Conservation (phyloP, 2,329 filamentous ascomycete genomes). For the Mollisia scopiformis region DNA sequence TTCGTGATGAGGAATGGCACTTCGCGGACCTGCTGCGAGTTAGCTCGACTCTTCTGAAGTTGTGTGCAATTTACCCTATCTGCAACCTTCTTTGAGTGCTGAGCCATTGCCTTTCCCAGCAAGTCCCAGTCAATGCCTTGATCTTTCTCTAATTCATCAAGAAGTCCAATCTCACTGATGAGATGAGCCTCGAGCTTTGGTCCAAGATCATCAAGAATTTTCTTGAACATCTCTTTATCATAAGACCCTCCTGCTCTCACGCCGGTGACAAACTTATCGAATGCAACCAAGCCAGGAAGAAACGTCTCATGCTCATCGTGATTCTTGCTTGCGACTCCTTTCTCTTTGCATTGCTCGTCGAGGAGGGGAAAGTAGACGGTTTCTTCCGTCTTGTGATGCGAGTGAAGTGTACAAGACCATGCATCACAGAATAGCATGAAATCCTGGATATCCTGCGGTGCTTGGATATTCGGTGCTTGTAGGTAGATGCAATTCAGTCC, state of each 20-base stretch:
- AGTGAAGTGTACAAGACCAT: slow-evolving; percentile 34
- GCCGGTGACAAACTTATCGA: slow-evolving; percentile 37
- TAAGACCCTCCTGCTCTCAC: slow-evolving; percentile 30
- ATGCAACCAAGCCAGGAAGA: slow-evolving; percentile 39
- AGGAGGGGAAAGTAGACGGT: slow-evolving; percentile 42
- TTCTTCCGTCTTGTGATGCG: slow-evolving; percentile 46
- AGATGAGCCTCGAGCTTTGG: slow-evolving; percentile 41
- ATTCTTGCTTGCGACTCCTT: slow-evolving; percentile 43
- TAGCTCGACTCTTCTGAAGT: too few species aligned
- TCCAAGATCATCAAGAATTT: slow-evolving; percentile 42
- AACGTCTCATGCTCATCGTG: slow-evolving; percentile 46
- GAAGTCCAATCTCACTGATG: slow-evolving; percentile 42
- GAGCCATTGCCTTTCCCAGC: slow-evolving; percentile 18
- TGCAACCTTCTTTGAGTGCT: slow-evolving; percentile 9
- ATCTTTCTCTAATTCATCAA: slow-evolving; percentile 40
- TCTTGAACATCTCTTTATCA: slow-evolving; percentile 26
- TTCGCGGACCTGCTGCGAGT: slow-evolving; percentile 9
- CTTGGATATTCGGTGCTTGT: slow-evolving; percentile 41
- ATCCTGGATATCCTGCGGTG: slow-evolving; percentile 37
- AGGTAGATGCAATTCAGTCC: slow-evolving; percentile 42
- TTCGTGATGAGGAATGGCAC: slow-evolving; percentile 26
- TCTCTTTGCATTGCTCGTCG: slow-evolving; percentile 36
- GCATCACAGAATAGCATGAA: slow-evolving; percentile 33
- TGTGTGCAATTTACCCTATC: slow-evolving; percentile 15
- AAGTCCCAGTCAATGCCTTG: slow-evolving; percentile 40